Percentiles rank a stretch among this genome's conserved stretches.
Evolutionary conservation across 2,329 filamentous ascomycete genomes (phyloP).

Genomic region (Colletotrichum spaethianum): DNA sequence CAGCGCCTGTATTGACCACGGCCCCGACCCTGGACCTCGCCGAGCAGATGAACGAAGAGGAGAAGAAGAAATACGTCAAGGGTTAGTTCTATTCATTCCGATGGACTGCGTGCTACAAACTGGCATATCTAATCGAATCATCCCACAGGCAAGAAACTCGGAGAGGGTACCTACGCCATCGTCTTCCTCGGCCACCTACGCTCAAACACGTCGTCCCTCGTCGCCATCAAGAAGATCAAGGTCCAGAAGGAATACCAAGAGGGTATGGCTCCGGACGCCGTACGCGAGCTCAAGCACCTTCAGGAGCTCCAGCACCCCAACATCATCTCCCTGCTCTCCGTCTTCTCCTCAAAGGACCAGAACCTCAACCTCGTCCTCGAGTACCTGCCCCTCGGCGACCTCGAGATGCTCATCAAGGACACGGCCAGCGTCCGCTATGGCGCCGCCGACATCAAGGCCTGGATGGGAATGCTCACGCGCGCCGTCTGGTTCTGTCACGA

Average conservation of each 20-base stretch:
- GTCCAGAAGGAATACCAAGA: constrained; percentile 88
- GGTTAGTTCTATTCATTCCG: constrained; percentile 60
- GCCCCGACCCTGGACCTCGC: constrained; percentile 70
- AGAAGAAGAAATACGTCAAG: constrained; percentile 92
- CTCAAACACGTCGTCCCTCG: constrained; percentile 77
- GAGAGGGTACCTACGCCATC: constrained; percentile 96
- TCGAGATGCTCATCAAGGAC: constrained; percentile 95
- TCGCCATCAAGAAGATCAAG: constrained; percentile 96
- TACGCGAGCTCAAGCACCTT: constrained; percentile 95
- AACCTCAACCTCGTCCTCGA: constrained; percentile 97
- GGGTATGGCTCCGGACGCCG: constrained; percentile 92
- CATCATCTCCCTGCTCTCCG: constrained; percentile 91
- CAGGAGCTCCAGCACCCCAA: constrained; percentile 96
- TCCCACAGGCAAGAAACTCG: constrained; percentile 84
- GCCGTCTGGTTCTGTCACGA: constrained; percentile 98
- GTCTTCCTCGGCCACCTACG: constrained; percentile 91
- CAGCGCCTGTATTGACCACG: constrained; percentile 45
- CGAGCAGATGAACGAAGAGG: constrained; percentile 86
- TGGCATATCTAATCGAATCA: neutral
- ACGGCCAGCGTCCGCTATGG: constrained; percentile 83
- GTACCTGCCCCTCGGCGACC: constrained; percentile 91
- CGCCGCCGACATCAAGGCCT: constrained; percentile 93
- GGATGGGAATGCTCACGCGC: constrained; percentile 97
- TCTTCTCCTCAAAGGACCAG: constrained; percentile 96
- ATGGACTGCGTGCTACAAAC: neutral